Percentiles rank a stretch among this genome's conserved stretches.
Conservation (phyloP, 2,329 filamentous ascomycete genomes). For the Clarireedia paspali region DNA sequence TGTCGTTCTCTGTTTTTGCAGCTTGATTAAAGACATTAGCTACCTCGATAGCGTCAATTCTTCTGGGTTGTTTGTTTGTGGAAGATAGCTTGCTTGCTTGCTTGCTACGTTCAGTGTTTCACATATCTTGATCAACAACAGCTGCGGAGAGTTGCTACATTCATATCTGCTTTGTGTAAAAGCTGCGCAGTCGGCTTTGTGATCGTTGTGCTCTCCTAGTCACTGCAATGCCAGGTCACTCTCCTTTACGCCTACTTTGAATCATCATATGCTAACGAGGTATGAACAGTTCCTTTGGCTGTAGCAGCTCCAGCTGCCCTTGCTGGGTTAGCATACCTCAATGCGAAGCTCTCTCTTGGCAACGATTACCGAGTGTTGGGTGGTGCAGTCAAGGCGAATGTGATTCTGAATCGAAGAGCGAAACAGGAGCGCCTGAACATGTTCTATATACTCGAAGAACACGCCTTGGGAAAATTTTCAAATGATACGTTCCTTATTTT, state of each 20-base stretch:
- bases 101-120: no score
- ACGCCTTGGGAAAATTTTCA: slow-evolving; percentile 48
- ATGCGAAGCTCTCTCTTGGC: slow-evolving; percentile 59
- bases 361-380: slow-evolving; percentile 59
- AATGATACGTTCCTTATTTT: slow-evolving; percentile 57
- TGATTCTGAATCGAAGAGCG: slow-evolving; percentile 40
- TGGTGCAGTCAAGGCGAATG: slow-evolving; percentile 39
- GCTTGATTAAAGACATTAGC: not conserved
- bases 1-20: not conserved
- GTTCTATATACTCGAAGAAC: slow-evolving; percentile 68
- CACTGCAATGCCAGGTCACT: slow-evolving; percentile 22
- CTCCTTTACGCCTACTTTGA: not conserved
- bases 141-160: no score
- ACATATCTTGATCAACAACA: no score
- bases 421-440: slow-evolving; percentile 55
- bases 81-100: no score
- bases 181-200: no score
- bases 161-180: no score
- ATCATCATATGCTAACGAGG: not conserved
- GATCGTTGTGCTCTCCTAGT: not conserved
- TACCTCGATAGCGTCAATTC: not conserved
- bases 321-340: slow-evolving; percentile 68
- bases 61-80: no score
- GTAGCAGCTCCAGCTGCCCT: slow-evolving; percentile 53
- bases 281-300: slow-evolving; percentile 40